A percentile compares a stretch with the other conserved stretches of the same genome.
These are phyloP conservation scores for Aciculosporium take DNA, from an alignment of 2,329 filamentous ascomycete genomes.

Conservation along the genomic window DNA sequence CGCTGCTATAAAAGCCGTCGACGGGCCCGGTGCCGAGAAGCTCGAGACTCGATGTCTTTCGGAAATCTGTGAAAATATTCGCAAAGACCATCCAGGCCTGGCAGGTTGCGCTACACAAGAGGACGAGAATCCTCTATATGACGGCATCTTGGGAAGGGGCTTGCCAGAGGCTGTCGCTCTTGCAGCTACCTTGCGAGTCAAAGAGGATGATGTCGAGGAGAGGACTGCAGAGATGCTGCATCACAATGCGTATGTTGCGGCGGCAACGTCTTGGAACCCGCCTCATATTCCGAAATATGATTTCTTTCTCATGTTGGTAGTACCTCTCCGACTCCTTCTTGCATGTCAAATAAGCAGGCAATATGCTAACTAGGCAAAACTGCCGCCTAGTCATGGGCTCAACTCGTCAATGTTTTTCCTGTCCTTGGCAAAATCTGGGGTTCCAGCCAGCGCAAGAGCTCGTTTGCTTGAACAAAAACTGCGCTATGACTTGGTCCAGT, in stretches of 20 bases:
- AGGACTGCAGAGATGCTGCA: slow-evolving; percentile 54
- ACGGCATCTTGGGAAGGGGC: slow-evolving; percentile 53
- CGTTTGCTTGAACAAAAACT: slow-evolving; percentile 74
- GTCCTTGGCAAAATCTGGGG: slow-evolving; percentile 48
- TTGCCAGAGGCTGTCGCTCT: slow-evolving; percentile 47
- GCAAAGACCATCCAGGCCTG: slow-evolving; percentile 39
- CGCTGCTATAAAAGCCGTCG: slow-evolving; percentile 22
- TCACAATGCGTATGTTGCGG: slow-evolving; percentile 34
- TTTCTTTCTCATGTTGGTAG: slow-evolving; percentile 52
- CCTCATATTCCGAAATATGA: slow-evolving; percentile 60
- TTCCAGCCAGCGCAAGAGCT: slow-evolving; percentile 44
- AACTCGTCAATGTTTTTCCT: slow-evolving; percentile 63
- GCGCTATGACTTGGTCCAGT: slow-evolving; percentile 58
- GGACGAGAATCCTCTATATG: slow-evolving; percentile 50
- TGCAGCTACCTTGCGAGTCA: slow-evolving; percentile 43
- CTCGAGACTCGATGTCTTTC: slow-evolving; percentile 19
- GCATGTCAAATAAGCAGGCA: too few species aligned
- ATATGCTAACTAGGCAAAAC: neutral
- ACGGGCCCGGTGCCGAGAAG: slow-evolving; percentile 4
- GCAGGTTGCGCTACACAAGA: slow-evolving; percentile 29
- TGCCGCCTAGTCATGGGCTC: slow-evolving; percentile 52
- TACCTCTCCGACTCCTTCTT: neutral
- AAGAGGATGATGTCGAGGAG: slow-evolving; percentile 41
- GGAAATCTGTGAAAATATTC: slow-evolving; percentile 46
- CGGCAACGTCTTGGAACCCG: slow-evolving; percentile 45